Base-by-base conservation (phyloP, 2,329 filamentous ascomycete genomes). In the Apiospora marii region DNA sequence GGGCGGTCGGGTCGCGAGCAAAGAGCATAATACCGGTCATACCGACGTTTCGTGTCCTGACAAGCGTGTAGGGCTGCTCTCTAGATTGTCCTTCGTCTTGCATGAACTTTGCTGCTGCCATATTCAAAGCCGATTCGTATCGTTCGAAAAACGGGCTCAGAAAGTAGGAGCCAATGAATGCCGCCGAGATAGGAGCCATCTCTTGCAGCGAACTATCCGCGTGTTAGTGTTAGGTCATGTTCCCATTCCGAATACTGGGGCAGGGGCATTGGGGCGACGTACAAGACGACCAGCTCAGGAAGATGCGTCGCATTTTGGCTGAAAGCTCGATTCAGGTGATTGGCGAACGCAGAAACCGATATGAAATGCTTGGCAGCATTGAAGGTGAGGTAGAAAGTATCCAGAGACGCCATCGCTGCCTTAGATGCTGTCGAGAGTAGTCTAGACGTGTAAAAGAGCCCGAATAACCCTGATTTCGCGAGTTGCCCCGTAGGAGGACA, bases 11-110 rank as follows among this genome's bases (percentile, higher is more conserved):
- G 58, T 92, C 87, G 72, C 90, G 90, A 27, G 92, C 93, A 80
- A 98, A 98, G 24, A 98, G 87, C 87, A 98, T 90, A 69, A 98
- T 89, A 34, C 89, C 95, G 0, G 95, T 98, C 91, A 98, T 94
- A 75, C 96, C 96, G 68, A 95, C 89, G 81, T 96, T 95, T 67
- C 91, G 89, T 30, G 90, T 88, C 68, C 91, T 86, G 37, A 98
- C 84, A 71, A 94, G 90, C 51, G 91, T 90, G 81, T 97, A 98
- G 24, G 87, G 85, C 44, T 53, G 51, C n/a, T 78, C 76, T 69
- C 74, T 73, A 16, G 73, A 71, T 71, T 68, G 73, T 58, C 69
- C 73, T n/a, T 77, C 73, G 69, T 79, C 71, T 22, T 74, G 71
- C 13, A 73, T 75, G 51, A 79, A 83, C 70, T 85, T 83, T 49